Percentiles rank a stretch among this genome's conserved stretches.
These are phyloP conservation scores for Hyphopichia wangnamkhiaoensis DNA, from an alignment of 1,139 yeast genomes.

Conservation along the genomic window DNA sequence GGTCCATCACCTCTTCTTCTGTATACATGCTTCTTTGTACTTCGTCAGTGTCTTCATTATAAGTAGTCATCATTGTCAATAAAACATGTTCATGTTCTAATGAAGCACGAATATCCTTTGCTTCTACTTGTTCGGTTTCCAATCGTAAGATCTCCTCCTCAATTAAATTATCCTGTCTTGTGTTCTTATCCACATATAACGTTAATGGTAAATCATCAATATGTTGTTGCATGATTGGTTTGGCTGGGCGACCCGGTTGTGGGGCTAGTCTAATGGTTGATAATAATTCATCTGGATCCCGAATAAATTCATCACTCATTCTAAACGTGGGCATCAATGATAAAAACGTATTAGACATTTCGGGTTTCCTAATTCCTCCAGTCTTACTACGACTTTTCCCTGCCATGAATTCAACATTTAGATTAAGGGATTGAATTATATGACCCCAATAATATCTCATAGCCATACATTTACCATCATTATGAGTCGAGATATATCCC, in stretches of 20 bases:
- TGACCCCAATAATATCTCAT: constrained; percentile 6
- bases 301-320: constrained; percentile 3
- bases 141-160: constrained; percentile 11
- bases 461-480: constrained; percentile 4
- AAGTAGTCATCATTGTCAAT: constrained; percentile 15
- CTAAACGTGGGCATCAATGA: not conserved
- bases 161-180: constrained; percentile 9
- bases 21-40: constrained; percentile 8
- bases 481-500: constrained; percentile 2
- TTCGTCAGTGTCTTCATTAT: constrained; percentile 5
- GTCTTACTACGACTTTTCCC: no score
- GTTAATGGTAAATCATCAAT: constrained; percentile 7
- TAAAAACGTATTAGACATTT: not conserved
- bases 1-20: constrained; percentile 14
- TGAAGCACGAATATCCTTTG: constrained; percentile 18
- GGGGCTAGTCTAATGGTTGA: not conserved
- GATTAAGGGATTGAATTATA: not conserved
- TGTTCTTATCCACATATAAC: constrained; percentile 7
- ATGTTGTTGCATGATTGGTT: not conserved
- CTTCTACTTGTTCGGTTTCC: constrained; percentile 18
- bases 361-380: no score
- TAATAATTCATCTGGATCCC: constrained; percentile 3
- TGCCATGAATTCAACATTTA: not conserved
- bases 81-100: constrained; percentile 22
- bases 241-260: not conserved